Percentiles rank a stretch among this genome's conserved stretches.
These are phyloP conservation scores for Meyerozyma carpophila DNA, from an alignment of 1,139 yeast genomes.

Conservation along the genomic window DNA sequence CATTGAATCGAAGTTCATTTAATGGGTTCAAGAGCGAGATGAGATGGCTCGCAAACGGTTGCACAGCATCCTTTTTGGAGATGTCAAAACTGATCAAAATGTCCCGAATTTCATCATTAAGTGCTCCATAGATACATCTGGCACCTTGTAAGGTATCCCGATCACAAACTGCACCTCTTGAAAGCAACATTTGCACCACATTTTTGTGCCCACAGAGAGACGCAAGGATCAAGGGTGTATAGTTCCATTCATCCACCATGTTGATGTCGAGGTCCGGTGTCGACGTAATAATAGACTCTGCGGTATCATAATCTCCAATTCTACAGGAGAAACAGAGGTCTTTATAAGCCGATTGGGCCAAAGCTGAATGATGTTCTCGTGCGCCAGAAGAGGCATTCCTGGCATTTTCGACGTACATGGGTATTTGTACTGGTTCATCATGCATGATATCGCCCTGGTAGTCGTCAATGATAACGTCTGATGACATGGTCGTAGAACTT, in stretches of 20 bases:
- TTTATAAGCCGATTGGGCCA: conserved; percentile 18
- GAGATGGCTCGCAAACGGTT: conserved; percentile 71
- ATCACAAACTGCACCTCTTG: conserved; percentile 70
- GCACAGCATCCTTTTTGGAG: conserved; percentile 62
- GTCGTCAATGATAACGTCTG: neutral
- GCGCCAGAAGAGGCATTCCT: neutral
- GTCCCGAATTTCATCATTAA: conserved; percentile 59
- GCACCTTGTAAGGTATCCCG: conserved; percentile 79
- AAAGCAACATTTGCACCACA: conserved; percentile 52
- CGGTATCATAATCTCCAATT: conserved; percentile 60
- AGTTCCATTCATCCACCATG: conserved; percentile 66
- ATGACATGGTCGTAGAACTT: neutral
- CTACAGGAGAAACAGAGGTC: conserved; percentile 66
- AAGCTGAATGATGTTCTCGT: neutral
- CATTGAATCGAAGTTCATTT: conserved; percentile 26
- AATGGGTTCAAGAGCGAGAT: conserved; percentile 41
- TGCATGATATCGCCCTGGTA: neutral
- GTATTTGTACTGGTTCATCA: neutral
- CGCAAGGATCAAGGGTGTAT: conserved; percentile 68
- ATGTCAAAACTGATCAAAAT: conserved; percentile 58
- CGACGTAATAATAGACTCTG: conserved; percentile 43
- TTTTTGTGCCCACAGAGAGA: conserved; percentile 69
- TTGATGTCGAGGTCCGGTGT: conserved; percentile 55
- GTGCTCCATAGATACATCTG: conserved; percentile 72
- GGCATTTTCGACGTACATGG: conserved; percentile 1